phyloP scores from a whole-genome alignment of 768 basidiomycete species.

The Phallus indusiatus region DNA sequence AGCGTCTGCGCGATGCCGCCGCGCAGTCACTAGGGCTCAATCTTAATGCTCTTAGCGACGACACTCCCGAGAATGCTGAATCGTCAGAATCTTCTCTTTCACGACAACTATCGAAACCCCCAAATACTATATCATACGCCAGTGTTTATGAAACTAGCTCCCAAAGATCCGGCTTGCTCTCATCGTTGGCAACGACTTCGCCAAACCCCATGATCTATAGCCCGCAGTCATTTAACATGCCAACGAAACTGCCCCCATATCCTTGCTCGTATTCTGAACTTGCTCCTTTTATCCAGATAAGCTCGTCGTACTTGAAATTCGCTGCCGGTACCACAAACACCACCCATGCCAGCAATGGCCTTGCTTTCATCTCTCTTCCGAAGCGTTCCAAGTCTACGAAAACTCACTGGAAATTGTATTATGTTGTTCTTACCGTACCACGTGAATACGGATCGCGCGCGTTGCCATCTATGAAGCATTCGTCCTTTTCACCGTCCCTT shows the following conservation, averaged over 20 bases:
- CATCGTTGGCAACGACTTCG: background rate
- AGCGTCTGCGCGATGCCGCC: conserved; percentile 64
- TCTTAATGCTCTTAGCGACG: conserved; percentile 22
- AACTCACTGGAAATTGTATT: conserved; percentile 55
- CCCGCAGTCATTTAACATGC: conserved; percentile 1
- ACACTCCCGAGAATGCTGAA: background rate
- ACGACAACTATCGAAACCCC: background rate
- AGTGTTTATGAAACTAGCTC: background rate
- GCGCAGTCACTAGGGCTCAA: conserved; percentile 68
- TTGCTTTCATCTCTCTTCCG: conserved; percentile 26
- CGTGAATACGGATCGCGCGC: conserved; percentile 7
- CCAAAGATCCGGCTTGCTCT: background rate
- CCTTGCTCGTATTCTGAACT: conserved; percentile 50
- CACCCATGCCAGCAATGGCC: conserved; percentile 30
- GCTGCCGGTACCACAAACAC: conserved; percentile 45
- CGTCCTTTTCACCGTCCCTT: background rate
- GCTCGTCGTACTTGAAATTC: conserved; percentile 25
- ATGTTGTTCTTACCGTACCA: conserved; percentile 41
- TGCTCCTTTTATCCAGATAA: conserved; percentile 40
- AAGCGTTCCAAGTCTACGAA: conserved; percentile 32
- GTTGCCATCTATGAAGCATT: background rate
- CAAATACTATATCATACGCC: background rate
- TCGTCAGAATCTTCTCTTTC: background rate
- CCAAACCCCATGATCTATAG: background rate
- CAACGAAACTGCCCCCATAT: conserved; percentile 36